Evolutionary conservation across 2,329 filamentous ascomycete species (phyloP).

Genomic region (Ciborinia camelliae): DNA sequence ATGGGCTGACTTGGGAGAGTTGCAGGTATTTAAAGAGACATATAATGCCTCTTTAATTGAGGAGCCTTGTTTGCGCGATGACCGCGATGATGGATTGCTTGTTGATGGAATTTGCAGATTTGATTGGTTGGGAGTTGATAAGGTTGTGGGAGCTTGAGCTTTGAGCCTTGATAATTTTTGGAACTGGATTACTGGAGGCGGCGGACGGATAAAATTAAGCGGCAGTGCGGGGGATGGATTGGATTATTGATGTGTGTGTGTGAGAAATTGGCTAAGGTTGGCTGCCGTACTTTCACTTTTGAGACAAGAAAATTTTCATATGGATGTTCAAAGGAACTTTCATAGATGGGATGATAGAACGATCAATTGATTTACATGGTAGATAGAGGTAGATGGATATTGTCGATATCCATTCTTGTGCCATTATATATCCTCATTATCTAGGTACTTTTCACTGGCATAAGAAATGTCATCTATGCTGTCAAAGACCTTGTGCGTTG

Average conservation of each 20-base stretch:
- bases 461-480: slow-evolving; percentile 5
- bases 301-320: neutral
- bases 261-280: neutral
- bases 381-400: neutral
- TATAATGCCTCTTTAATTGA: slow-evolving; percentile 8
- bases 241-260: neutral
- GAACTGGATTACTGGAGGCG: neutral
- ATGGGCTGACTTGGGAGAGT: neutral
- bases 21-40: neutral
- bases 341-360: neutral
- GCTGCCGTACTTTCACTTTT: neutral
- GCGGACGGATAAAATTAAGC: slow-evolving; percentile 8
- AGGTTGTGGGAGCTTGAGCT: slow-evolving; percentile 11
- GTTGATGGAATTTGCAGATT: slow-evolving; percentile 18
- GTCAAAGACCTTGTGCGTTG: slow-evolving; percentile 17
- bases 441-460: neutral
- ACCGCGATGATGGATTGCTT: slow-evolving; percentile 10
- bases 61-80: slow-evolving; percentile 19
- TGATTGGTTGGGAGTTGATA: slow-evolving; percentile 8
- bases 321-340: neutral
- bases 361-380: neutral
- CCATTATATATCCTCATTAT: neutral
- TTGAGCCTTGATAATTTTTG: neutral
- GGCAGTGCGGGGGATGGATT: slow-evolving; percentile 4
- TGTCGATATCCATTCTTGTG: neutral